Evolutionary conservation across 2,329 filamentous ascomycete species (phyloP).

Genomic region (Whalleya microplaca): DNA sequence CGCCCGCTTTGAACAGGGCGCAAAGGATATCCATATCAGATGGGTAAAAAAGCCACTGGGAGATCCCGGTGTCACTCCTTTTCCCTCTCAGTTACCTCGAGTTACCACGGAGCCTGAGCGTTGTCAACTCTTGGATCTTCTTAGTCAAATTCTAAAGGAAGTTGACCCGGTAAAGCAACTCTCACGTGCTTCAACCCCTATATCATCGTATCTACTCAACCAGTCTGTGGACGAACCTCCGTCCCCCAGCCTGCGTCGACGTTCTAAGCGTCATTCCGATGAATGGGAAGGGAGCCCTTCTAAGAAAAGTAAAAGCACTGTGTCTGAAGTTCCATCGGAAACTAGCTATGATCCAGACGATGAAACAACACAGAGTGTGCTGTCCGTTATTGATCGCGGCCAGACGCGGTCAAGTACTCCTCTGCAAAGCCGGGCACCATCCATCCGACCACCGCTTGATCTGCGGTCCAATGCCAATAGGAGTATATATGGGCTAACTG

Average conservation of each 20-base stretch:
- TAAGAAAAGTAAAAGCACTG: slow-evolving; percentile 26
- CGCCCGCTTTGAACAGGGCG: slow-evolving; percentile 26
- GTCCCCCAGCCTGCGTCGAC: slow-evolving; percentile 19
- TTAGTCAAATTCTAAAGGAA: slow-evolving; percentile 28
- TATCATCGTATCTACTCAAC: slow-evolving; percentile 1
- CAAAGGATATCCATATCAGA: slow-evolving; percentile 30
- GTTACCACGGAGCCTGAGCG: slow-evolving; percentile 33
- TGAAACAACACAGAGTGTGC: slow-evolving; percentile 21
- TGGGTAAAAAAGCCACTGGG: slow-evolving; percentile 35
- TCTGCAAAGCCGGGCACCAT: slow-evolving; percentile 14
- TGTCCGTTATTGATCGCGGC: slow-evolving; percentile 32
- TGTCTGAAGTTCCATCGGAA: slow-evolving; percentile 15
- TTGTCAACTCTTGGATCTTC: slow-evolving; percentile 23
- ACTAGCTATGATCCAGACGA: slow-evolving; percentile 22
- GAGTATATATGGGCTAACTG: slow-evolving; percentile 17
- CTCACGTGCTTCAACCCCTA: slow-evolving; percentile 6
- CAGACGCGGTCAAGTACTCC: slow-evolving; percentile 22
- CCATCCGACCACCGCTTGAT: slow-evolving; percentile 6
- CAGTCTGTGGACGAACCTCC: slow-evolving; percentile 13
- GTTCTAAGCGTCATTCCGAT: slow-evolving; percentile 32
- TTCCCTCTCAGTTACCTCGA: slow-evolving; percentile 24
- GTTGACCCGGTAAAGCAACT: slow-evolving; percentile 15
- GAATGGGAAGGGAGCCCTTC: slow-evolving; percentile 22
- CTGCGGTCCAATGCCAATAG: slow-evolving; percentile 6
- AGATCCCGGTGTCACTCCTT: slow-evolving; percentile 27